These are phyloP conservation scores for Rhodotorula sp. DNA, from an alignment of 1,284 basidiomycete genomes.

Conservation along the genomic window DNA sequence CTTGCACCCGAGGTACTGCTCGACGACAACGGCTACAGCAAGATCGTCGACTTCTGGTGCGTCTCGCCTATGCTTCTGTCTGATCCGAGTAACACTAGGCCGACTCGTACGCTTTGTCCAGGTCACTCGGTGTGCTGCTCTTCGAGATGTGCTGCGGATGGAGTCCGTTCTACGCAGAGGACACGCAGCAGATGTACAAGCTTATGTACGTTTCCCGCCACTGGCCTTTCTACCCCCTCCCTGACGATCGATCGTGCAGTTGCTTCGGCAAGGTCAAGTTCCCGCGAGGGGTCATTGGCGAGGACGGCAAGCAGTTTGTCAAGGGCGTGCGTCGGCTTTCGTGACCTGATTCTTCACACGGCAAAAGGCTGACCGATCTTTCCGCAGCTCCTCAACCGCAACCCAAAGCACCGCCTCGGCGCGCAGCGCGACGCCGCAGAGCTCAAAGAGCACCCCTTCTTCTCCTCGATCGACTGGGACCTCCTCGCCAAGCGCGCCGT, in stretches of 20 bases:
- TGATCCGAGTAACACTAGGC: no score
- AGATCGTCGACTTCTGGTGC: constrained; percentile 95
- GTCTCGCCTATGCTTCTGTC: neutral
- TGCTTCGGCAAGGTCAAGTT: constrained; percentile 90
- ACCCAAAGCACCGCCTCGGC: constrained; percentile 94
- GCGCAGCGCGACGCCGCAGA: constrained; percentile 87
- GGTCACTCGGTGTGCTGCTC: constrained; percentile 54
- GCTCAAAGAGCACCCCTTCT: constrained; percentile 95
- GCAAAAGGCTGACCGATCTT: neutral
- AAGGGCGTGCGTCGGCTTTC: constrained; percentile 73
- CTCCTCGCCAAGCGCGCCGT: constrained; percentile 84
- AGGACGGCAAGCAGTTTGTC: constrained; percentile 99
- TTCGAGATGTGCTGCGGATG: constrained; percentile 95
- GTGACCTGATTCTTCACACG: constrained; percentile 6
- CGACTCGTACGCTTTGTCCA: neutral
- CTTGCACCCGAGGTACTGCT: constrained; percentile 98
- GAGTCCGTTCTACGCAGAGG: constrained; percentile 99
- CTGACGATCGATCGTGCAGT: no score
- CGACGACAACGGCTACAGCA: constrained; percentile 97
- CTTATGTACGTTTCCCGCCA: constrained; percentile 69
- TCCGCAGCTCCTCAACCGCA: constrained; percentile 86
- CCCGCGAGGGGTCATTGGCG: constrained; percentile 90
- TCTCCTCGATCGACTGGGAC: constrained; percentile 86
- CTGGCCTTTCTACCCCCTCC: no score
- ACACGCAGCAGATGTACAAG: constrained; percentile 99